phyloP scores from a whole-genome alignment of 768 basidiomycete genomes.

The Phaffia tasmanica region DNA sequence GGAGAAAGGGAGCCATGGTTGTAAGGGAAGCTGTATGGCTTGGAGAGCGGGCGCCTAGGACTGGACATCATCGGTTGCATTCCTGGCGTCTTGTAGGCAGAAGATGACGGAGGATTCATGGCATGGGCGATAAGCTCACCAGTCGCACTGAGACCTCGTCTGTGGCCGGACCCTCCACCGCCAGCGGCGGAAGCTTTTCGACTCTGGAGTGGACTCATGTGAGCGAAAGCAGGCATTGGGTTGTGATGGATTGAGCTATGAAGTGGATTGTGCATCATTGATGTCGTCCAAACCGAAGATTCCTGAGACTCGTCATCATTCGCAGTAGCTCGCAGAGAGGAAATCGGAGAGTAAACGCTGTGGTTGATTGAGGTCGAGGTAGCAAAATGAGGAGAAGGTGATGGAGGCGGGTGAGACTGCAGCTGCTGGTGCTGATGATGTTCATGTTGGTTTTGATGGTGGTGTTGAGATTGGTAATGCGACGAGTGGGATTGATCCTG shows the following conservation, averaged over 20 bases:
- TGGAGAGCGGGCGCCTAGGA: background rate
- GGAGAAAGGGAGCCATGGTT: slow-evolving; percentile 8
- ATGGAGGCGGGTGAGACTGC: slow-evolving; percentile 1
- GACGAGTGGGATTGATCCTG: background rate
- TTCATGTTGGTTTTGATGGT: background rate
- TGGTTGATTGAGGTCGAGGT: background rate
- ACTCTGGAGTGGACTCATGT: slow-evolving; percentile 7
- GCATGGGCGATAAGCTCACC: slow-evolving; percentile 22
- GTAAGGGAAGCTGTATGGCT: background rate
- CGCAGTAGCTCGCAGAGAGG: slow-evolving; percentile 24
- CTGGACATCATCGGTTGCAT: slow-evolving; percentile 23
- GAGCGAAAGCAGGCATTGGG: background rate
- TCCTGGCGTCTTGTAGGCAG: slow-evolving; percentile 16
- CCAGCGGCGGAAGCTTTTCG: slow-evolving; percentile 1
- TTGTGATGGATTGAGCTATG: background rate
- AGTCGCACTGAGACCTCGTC: slow-evolving; percentile 6
- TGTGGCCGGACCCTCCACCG: background rate
- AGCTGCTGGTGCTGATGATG: background rate
- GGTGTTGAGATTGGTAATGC: background rate
- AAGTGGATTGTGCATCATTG: background rate
- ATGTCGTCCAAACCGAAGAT: background rate
- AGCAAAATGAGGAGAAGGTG: slow-evolving; percentile 15
- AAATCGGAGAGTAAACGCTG: slow-evolving; percentile 23
- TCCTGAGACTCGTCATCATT: slow-evolving; percentile 18
- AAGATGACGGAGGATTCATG: background rate